Evolutionary conservation across 2,329 filamentous ascomycete genomes (phyloP).

Genomic region (Cladosporium sp.): DNA sequence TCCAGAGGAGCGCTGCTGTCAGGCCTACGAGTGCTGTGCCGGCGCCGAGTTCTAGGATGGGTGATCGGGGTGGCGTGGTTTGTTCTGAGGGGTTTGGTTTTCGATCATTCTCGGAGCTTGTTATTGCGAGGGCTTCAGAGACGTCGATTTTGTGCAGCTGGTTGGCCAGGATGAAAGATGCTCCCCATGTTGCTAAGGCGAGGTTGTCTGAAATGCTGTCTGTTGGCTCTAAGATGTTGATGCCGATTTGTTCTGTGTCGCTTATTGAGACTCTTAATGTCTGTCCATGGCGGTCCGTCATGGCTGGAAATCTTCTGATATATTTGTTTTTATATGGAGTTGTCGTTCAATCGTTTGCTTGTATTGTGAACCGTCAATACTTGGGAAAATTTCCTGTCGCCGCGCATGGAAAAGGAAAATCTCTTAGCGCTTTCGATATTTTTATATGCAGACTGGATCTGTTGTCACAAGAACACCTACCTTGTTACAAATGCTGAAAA

Average conservation of each 20-base stretch:
- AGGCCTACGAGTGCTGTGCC: constrained; percentile 38
- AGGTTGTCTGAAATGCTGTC: constrained; percentile 28
- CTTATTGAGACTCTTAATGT: constrained; percentile 2
- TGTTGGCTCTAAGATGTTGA: constrained; percentile 12
- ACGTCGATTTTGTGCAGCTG: constrained; percentile 31
- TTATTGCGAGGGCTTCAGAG: constrained; percentile 14
- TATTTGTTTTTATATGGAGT: background rate
- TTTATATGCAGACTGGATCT: too few species aligned
- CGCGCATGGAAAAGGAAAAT: too few species aligned
- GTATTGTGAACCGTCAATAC: too few species aligned
- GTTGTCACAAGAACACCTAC: too few species aligned
- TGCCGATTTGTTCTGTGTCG: constrained; percentile 9
- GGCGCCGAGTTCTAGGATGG: constrained; percentile 36
- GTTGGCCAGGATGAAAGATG: constrained; percentile 34
- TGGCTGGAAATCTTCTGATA: background rate
- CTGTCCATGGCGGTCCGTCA: constrained; percentile 11
- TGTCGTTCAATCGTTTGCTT: too few species aligned
- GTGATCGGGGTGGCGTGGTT: constrained; percentile 6
- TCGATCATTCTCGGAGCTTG: background rate
- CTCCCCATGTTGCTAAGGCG: constrained; percentile 37
- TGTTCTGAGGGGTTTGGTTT: background rate
- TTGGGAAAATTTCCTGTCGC: too few species aligned
- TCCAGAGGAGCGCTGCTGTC: constrained; percentile 31
- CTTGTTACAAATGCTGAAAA: too few species aligned
- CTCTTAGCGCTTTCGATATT: too few species aligned